phyloP scores from a whole-genome alignment of 352 stramenopile species.

The Globisporangium barbulae region DNA sequence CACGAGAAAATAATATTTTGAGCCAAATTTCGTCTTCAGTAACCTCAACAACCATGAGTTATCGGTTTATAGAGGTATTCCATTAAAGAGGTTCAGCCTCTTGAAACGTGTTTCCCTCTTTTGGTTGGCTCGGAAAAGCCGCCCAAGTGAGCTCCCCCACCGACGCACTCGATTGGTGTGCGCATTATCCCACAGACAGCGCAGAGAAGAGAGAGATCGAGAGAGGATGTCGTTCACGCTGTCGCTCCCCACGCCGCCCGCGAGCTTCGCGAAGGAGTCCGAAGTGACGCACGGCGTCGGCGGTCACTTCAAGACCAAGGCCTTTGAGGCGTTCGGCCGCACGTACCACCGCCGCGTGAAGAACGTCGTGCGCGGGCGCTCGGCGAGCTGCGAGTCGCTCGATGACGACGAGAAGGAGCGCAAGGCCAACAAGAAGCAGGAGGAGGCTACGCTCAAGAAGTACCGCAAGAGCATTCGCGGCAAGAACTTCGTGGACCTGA shows the following conservation, averaged over 20 bases:
- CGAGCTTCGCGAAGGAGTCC: slow-evolving; percentile 46
- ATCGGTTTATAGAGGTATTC: neutral
- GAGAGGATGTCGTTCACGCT: slow-evolving; percentile 40
- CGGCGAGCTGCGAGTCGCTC: slow-evolving; percentile 69
- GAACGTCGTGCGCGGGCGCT: slow-evolving; percentile 72
- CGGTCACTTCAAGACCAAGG: slow-evolving; percentile 76
- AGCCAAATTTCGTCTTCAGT: too few relatives aligned
- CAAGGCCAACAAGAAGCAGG: slow-evolving; percentile 59
- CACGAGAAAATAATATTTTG: too few relatives aligned
- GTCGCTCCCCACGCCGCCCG: slow-evolving; percentile 56
- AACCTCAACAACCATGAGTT: too few relatives aligned
- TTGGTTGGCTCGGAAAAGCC: slow-evolving; percentile 10
- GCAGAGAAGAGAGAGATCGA: neutral
- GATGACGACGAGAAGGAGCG: slow-evolving; percentile 61
- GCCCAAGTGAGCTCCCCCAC: neutral
- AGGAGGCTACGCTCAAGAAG: slow-evolving; percentile 68
- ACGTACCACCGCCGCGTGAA: slow-evolving; percentile 71
- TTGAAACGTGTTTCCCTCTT: neutral
- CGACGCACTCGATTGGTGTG: neutral
- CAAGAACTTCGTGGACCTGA: slow-evolving; percentile 81
- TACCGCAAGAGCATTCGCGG: slow-evolving; percentile 78
- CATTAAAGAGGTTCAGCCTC: neutral
- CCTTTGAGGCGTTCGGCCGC: slow-evolving; percentile 67
- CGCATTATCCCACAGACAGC: neutral
- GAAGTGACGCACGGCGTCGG: slow-evolving; percentile 54